phyloP scores from a whole-genome alignment of 2,329 filamentous ascomycete genomes.

The Fusarium lyarnte region DNA sequence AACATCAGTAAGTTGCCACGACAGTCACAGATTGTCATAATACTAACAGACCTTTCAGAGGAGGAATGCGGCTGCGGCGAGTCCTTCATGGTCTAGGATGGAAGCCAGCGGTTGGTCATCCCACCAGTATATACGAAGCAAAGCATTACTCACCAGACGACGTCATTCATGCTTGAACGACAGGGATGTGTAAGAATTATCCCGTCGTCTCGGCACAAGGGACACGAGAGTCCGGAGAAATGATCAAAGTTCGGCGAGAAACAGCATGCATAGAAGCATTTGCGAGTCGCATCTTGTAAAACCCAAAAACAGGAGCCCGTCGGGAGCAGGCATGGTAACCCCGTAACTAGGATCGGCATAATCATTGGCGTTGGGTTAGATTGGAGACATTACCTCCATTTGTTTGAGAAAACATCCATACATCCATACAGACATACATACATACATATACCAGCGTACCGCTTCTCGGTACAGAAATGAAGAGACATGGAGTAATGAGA shows the following conservation, averaged over 20 bases:
- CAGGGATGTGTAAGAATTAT: neutral
- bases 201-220: neutral
- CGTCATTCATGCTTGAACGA: conserved; percentile 20
- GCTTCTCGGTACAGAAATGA: neutral
- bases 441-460: conserved; percentile 17
- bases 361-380: conserved; percentile 44
- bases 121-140: neutral
- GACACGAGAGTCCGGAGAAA: neutral
- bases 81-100: conserved; percentile 82
- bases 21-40: neutral
- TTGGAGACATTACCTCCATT: conserved; percentile 24
- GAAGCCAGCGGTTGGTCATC: neutral
- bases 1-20: conserved; percentile 87
- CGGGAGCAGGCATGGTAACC: conserved; percentile 3
- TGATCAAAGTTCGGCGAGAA: neutral
- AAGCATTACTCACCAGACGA: conserved; percentile 20
- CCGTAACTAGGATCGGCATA: conserved; percentile 26
- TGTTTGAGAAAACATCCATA: conserved; percentile 15
- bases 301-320: conserved; percentile 30
- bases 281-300: conserved; percentile 26
- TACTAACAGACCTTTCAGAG: conserved; percentile 67
- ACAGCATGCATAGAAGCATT: conserved; percentile 30
- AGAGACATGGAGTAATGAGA: conserved; percentile 2
- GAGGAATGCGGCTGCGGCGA: conserved; percentile 96
- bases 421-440: conserved; percentile 9